Evolutionary conservation across 208 protist genomes (phyloP), one percentile per base, ranked within the genome.

Genomic region (Lotmaria passim): DNA sequence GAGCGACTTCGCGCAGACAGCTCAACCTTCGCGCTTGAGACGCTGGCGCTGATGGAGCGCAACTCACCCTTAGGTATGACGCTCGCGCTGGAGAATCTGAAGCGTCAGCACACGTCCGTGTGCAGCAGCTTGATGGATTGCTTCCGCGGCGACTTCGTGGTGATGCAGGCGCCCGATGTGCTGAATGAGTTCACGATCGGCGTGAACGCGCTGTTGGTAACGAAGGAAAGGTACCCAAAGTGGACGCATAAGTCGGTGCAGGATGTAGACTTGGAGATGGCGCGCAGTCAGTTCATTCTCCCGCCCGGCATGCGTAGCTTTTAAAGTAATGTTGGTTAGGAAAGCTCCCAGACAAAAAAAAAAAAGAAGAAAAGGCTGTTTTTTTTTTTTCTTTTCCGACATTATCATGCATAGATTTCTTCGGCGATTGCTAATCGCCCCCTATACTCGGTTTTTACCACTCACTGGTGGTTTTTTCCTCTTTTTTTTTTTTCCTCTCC

Each of bases 51-150:
- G 38, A 62, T 93, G 60, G 48, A 65, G 55, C 58, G 72, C 24
- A 84, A 79, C 64, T 89, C 87, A 2, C 88, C 88, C 11, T 79
- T 87, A 15, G 77, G 66, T 31, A 79, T 95, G 58, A 64, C 68
- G 48, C 14, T 90, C 1, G 71, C 83, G 2, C 58, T 89, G 47
- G 85, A 95, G 71, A 80, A 72, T 39, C 47, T 69, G 52, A 76
- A 81, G 58, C 52, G 28, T 15, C 63, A 81, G 43, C 48, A 41
- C 23, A 61, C 51, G 33, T 48, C 30, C 8, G 21, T 1, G 46
- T 67, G 59, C 43, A 26, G 6, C 17, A 77, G 26, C 14, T n/a
- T 59, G 17, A 10, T 66, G 33, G 68, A 75, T 0, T 30, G 17
- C 34, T 51, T 79, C 43, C 43, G 66, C 17, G 34, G 73, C 33